Percentiles rank a stretch among this genome's conserved stretches.
phyloP scores from a whole-genome alignment of 805 yeast species.

The Ogataea wickerhamii region DNA sequence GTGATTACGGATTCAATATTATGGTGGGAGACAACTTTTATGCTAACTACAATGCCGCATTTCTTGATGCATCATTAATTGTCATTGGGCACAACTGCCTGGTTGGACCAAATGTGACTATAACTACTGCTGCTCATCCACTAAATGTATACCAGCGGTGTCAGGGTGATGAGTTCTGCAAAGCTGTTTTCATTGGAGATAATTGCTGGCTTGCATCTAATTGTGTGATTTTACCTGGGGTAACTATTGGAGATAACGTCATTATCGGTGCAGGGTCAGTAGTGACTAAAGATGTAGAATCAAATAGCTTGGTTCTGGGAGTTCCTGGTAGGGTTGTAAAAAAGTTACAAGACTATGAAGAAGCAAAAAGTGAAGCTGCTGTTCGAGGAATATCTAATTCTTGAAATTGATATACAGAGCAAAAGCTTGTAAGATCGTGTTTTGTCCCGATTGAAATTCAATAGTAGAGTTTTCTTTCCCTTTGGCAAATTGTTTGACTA shows the following conservation, averaged over 20 bases:
- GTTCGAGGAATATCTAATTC: no score
- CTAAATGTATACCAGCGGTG: slow-evolving; percentile 43
- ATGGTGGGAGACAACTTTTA: slow-evolving; percentile 55
- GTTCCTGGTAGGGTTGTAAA: slow-evolving; percentile 38
- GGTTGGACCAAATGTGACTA: slow-evolving; percentile 60
- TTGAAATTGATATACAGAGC: no score
- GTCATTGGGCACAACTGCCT: slow-evolving; percentile 56
- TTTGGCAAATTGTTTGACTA: no score
- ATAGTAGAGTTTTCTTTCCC: no score
- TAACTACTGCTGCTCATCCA: slow-evolving; percentile 65
- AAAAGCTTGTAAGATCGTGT: no score
- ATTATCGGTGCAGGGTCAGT: slow-evolving; percentile 69
- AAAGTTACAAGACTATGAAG: slow-evolving; percentile 2
- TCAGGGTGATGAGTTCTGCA: slow-evolving; percentile 49
- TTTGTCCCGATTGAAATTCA: no score
- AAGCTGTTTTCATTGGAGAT: slow-evolving; percentile 56
- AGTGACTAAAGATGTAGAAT: slow-evolving; percentile 55
- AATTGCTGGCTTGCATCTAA: slow-evolving; percentile 67
- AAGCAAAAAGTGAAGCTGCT: no score
- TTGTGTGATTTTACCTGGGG: slow-evolving; percentile 58
- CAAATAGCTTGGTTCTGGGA: slow-evolving; percentile 57
- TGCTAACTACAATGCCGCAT: slow-evolving; percentile 52
- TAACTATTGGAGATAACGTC: slow-evolving; percentile 57
- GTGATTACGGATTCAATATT: slow-evolving; percentile 67
- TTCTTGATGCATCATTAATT: slow-evolving; percentile 60